phyloP scores from a whole-genome alignment of 495 filamentous ascomycete genomes.

The Daldinia caldariorum region DNA sequence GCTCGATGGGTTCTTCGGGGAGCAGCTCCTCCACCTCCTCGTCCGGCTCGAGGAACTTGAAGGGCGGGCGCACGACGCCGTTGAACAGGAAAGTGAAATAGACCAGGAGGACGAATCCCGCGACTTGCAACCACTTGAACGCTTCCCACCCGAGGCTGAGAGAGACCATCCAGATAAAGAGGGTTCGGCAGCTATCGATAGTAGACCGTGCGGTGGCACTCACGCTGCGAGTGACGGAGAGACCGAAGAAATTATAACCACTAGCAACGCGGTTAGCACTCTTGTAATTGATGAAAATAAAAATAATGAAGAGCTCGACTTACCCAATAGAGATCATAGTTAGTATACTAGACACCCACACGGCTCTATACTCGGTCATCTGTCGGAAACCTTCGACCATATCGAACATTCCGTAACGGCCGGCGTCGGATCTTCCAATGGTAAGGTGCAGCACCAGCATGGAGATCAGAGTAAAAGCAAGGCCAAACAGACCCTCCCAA shows the following conservation, averaged over 20 bases:
- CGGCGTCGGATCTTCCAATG: conserved; percentile 77
- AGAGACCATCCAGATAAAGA: conserved; percentile 98
- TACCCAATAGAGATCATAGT: conserved; percentile 99
- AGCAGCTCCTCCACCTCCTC: conserved; percentile 76
- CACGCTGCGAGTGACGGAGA: conserved; percentile 87
- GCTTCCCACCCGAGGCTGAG: conserved; percentile 94
- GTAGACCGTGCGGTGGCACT: conserved; percentile 92
- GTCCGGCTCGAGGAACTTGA: conserved; percentile 60
- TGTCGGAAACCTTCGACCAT: conserved; percentile 83
- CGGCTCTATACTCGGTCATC: conserved; percentile 71
- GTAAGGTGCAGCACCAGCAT: conserved; percentile 83
- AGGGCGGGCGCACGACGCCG: conserved; percentile 83
- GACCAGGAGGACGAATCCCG: conserved; percentile 86
- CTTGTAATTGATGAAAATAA: conserved; percentile 11
- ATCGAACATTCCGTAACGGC: conserved; percentile 87
- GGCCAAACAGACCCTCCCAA: conserved; percentile 95
- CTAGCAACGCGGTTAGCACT: conserved; percentile 53
- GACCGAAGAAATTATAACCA: conserved; percentile 98
- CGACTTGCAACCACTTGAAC: conserved; percentile 97
- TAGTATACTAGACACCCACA: conserved; percentile 77
- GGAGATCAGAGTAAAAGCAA: conserved; percentile 78
- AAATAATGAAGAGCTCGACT: conserved; percentile 46
- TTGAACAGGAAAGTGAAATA: conserved; percentile 99
- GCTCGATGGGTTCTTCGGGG: conserved; percentile 87
- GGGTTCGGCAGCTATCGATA: conserved; percentile 95